Base-by-base conservation (phyloP, 2,329 filamentous ascomycete genomes). In the Trichoderma endophyticum region DNA sequence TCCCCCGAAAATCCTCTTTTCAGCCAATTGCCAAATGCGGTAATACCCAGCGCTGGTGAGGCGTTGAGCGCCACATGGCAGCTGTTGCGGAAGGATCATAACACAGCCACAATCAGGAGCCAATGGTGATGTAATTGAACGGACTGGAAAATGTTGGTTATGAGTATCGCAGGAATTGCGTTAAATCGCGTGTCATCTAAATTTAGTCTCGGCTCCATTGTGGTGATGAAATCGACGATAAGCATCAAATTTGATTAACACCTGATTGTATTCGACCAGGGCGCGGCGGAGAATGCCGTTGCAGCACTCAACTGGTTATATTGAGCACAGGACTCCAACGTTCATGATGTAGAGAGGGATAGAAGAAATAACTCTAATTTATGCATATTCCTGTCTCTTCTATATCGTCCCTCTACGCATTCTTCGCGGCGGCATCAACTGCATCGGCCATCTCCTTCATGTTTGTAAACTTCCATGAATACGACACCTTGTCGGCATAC, bases 381-480 rank as follows among this genome's bases (percentile, higher is more conserved):
- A 34, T 11, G 12, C 28, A 28, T 28, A 6, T 0, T 9, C 14
- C 15, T 9, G 15, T 18, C 30, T n/a, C 30, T 30, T 26, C 43
- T 26, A 39, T 28, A 8, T 14, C 7, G 3, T 2, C 43, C 2
- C 15, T 5, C 9, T n/a, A 68, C 7, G 39, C 63, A 32, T 18
- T 63, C 36, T 69, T 70, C 12, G 61, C 69, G 36, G 67, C 70
- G 9, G 74, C 74, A 48, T 88, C 83, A 70, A 87, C 84, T 14
- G 86, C 85, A 79, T 89, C 87, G 1, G 89, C 90, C 85, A 92
- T 86, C 65, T 89, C 86, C 0, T 81, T 86, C 76, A 92, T 77
- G 2, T 83, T 90, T 36, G 84, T 82, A 78, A 90, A 90, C 75
- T 84, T 84, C 87, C 89, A 92, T 11, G 75, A 74, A 64, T 74